phyloP scores from a whole-genome alignment of 768 basidiomycete species.

The Phlebiopsis gigantea region DNA sequence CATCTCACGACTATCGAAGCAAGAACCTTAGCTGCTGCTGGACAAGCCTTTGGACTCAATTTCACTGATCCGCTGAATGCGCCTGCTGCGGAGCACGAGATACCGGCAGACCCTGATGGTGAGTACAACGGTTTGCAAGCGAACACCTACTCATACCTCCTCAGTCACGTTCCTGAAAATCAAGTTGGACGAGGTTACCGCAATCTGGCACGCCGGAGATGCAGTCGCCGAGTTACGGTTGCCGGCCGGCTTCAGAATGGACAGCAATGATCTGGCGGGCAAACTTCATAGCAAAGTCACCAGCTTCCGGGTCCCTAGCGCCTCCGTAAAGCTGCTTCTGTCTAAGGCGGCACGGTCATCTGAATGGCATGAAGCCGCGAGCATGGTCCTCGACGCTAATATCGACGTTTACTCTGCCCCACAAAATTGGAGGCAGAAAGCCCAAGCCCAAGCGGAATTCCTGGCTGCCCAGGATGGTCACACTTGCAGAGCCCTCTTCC shows the following conservation, averaged over 20 bases:
- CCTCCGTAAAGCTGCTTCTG: constrained; percentile 46
- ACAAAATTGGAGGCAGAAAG: constrained; percentile 44
- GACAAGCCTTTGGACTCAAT: constrained; percentile 58
- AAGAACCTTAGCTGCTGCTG: constrained; percentile 44
- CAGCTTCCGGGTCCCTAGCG: constrained; percentile 50
- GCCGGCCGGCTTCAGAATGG: constrained; percentile 55
- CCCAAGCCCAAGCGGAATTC: constrained; percentile 57
- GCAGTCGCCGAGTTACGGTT: constrained; percentile 52
- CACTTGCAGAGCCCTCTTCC: constrained; percentile 55
- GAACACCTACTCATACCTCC: constrained; percentile 8
- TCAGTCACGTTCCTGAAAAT: constrained; percentile 85
- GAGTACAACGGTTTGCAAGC: constrained; percentile 20
- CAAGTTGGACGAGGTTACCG: constrained; percentile 45
- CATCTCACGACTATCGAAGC: constrained; percentile 50
- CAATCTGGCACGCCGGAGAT: constrained; percentile 47
- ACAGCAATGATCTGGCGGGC: constrained; percentile 74
- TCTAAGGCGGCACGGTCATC: constrained; percentile 32
- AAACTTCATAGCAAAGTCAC: constrained; percentile 59
- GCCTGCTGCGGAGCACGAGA: constrained; percentile 62
- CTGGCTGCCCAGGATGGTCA: constrained; percentile 62
- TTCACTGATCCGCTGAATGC: constrained; percentile 77
- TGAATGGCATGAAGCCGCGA: constrained; percentile 65
- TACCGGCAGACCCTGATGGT: constrained; percentile 77
- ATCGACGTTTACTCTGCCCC: constrained; percentile 71
- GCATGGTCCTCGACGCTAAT: constrained; percentile 45